A percentile compares a stretch with the other conserved stretches of the same genome.
These are phyloP conservation scores for Pseudozyma thailandica DNA, from an alignment of 1,284 basidiomycete genomes.

Conservation along the genomic window DNA sequence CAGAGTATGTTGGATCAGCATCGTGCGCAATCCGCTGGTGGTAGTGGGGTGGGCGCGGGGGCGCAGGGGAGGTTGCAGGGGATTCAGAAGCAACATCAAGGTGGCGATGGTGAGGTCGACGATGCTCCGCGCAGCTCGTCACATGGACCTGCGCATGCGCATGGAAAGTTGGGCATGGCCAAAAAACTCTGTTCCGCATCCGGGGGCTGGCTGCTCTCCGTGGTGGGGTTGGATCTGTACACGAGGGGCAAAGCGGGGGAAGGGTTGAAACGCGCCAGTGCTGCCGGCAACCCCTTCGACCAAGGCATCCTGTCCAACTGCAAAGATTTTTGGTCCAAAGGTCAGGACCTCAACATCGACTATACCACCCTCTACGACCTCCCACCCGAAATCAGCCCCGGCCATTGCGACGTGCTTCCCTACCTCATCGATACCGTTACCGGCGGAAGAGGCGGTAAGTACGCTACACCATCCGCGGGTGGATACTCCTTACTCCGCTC, in stretches of 20 bases:
- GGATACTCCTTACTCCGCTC: slow-evolving; percentile 19
- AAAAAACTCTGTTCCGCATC: slow-evolving; percentile 6
- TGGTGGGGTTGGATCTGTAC: slow-evolving; percentile 91
- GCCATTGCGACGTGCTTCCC: slow-evolving; percentile 29
- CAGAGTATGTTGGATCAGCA: slow-evolving; percentile 35
- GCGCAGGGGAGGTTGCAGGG: slow-evolving; percentile 19
- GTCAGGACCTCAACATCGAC: slow-evolving; percentile 84
- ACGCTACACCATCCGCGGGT: slow-evolving; percentile 1
- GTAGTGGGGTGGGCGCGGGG: neutral
- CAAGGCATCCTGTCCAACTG: slow-evolving; percentile 86
- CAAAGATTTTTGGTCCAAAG: slow-evolving; percentile 89
- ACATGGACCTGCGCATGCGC: slow-evolving; percentile 12
- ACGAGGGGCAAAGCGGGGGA: slow-evolving; percentile 87
- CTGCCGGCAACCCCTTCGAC: slow-evolving; percentile 91
- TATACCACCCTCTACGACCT: slow-evolving; percentile 91
- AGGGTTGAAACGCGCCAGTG: slow-evolving; percentile 75
- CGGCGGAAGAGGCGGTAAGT: slow-evolving; percentile 5
- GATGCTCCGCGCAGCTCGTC: too few species aligned
- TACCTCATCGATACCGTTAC: slow-evolving; percentile 29
- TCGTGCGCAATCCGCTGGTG: slow-evolving; percentile 8
- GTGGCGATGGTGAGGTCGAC: slow-evolving; percentile 24
- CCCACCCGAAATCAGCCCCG: slow-evolving; percentile 33
- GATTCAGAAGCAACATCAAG: slow-evolving; percentile 18
- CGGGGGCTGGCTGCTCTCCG: slow-evolving; percentile 79
- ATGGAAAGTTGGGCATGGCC: slow-evolving; percentile 12